A percentile compares a stretch with the other conserved stretches of the same genome.
These are phyloP conservation scores for Pulveroboletus sp. DNA, from an alignment of 768 basidiomycete species.

Conservation along the genomic window DNA sequence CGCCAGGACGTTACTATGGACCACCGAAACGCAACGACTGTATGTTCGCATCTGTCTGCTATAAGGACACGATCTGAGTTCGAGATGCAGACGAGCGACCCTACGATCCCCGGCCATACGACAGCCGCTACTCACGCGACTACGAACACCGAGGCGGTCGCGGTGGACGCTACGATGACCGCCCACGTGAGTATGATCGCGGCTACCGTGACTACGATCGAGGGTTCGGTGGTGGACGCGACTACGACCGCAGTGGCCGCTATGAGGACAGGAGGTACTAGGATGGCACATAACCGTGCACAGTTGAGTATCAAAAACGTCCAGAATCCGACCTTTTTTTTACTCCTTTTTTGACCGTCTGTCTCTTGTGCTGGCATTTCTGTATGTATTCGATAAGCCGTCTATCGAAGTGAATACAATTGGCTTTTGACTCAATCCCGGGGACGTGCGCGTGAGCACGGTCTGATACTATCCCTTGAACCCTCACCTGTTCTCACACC, in stretches of 20 bases:
- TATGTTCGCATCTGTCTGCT: slow-evolving; percentile 29
- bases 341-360: neutral
- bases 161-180: slow-evolving; percentile 41
- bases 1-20: slow-evolving; percentile 92
- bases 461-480: too few species aligned
- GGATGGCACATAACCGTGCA: slow-evolving; percentile 4
- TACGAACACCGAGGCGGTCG: slow-evolving; percentile 49
- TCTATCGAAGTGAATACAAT: slow-evolving; percentile 18
- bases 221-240: slow-evolving; percentile 30
- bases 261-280: slow-evolving; percentile 44
- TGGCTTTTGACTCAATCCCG: neutral
- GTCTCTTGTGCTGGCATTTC: slow-evolving; percentile 2
- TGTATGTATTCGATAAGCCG: slow-evolving; percentile 23
- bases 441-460: neutral
- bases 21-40: slow-evolving; percentile 78
- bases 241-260: slow-evolving; percentile 37
- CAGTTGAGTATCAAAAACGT: slow-evolving; percentile 1
- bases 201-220: slow-evolving; percentile 40
- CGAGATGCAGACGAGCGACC: slow-evolving; percentile 62
- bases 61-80: neutral
- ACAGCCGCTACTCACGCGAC: slow-evolving; percentile 76
- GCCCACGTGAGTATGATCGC: slow-evolving; percentile 30
- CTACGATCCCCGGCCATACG: slow-evolving; percentile 90
- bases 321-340: neutral
- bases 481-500: too few species aligned